Percentiles rank a stretch among this genome's conserved stretches.
Conservation (phyloP, 2,329 filamentous ascomycete genomes). For the Fusarium torulosum region DNA sequence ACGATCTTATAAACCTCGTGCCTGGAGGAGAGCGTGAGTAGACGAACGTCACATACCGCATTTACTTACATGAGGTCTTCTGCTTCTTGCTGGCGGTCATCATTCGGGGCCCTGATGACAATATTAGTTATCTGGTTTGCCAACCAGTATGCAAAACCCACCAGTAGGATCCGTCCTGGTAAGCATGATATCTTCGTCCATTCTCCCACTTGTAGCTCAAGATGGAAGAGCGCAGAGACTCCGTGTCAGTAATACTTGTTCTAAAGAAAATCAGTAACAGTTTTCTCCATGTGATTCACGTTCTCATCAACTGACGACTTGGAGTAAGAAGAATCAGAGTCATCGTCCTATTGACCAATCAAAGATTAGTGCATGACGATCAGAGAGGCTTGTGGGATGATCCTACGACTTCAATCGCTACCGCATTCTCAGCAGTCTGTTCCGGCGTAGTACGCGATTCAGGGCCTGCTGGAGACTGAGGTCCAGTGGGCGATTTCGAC, state of each 20-base stretch:
- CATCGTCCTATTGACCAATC: slow-evolving; percentile 9
- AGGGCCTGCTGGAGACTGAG: not conserved
- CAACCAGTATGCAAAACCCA: not conserved
- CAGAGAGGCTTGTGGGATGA: accelerated
- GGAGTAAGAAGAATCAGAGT: slow-evolving; percentile 36
- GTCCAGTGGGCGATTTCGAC: slow-evolving; percentile 3
- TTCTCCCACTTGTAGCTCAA: slow-evolving; percentile 56
- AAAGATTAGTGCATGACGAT: accelerated
- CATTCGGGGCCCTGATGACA: slow-evolving; percentile 44
- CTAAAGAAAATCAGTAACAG: not conserved
- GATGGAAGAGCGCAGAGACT: slow-evolving; percentile 37
- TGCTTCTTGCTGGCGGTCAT: slow-evolving; percentile 47
- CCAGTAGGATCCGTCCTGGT: slow-evolving; percentile 58
- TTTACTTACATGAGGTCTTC: slow-evolving; percentile 45
- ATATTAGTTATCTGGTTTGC: not conserved
- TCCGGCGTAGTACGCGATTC: not conserved
- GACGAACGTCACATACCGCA: accelerated
- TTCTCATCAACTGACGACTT: slow-evolving; percentile 6
- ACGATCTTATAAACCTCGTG: slow-evolving; percentile 49
- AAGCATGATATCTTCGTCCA: slow-evolving; percentile 63
- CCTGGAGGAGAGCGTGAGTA: slow-evolving; percentile 1
- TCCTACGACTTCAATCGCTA: slow-evolving; percentile 32
- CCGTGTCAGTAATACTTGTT: slow-evolving; percentile 35
- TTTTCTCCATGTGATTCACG: accelerated
- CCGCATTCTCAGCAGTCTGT: not conserved